Evolutionary conservation across 2,329 filamentous ascomycete genomes (phyloP).

Genomic region (Microdochium nivale): DNA sequence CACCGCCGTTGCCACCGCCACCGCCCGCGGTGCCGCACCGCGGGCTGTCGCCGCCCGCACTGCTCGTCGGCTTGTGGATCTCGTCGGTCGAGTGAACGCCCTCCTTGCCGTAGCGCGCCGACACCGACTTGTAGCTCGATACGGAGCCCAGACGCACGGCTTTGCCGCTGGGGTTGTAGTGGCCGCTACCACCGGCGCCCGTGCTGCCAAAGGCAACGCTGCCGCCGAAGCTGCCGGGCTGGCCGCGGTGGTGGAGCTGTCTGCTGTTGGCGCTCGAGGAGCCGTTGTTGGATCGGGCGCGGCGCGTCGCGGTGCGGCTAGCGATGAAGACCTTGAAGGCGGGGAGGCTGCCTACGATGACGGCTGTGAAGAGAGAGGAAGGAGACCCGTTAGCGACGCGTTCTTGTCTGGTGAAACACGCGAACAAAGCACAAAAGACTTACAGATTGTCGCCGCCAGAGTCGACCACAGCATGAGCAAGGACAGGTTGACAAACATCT

Average conservation of each 20-base stretch:
- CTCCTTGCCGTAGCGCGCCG: conserved; percentile 1
- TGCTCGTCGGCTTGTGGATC: conserved; percentile 3
- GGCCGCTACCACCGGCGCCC: background rate
- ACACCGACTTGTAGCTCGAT: conserved; percentile 4
- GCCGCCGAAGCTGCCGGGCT: background rate
- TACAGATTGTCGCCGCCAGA: conserved; percentile 14
- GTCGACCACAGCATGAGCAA: conserved; percentile 16
- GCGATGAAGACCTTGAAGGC: conserved; percentile 15
- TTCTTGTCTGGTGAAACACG: background rate
- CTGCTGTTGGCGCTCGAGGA: background rate
- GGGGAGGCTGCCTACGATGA: conserved; percentile 14
- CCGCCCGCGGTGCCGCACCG: background rate
- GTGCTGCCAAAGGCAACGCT: background rate
- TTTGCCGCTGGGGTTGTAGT: conserved; percentile 1
- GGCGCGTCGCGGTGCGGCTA: conserved; percentile 9
- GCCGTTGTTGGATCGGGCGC: conserved; percentile 4
- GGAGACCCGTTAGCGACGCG: no score
- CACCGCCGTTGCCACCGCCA: background rate
- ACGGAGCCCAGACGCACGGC: conserved; percentile 8
- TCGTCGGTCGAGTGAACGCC: conserved; percentile 10
- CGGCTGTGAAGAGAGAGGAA: conserved; percentile 5
- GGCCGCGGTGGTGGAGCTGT: background rate
- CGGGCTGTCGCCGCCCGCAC: background rate
- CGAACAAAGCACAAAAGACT: no score
- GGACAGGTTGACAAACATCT: conserved; percentile 14